Evolutionary conservation across 192 early-diverging fungal species (phyloP).

Genomic region (Bifiguratus adelaidae): DNA sequence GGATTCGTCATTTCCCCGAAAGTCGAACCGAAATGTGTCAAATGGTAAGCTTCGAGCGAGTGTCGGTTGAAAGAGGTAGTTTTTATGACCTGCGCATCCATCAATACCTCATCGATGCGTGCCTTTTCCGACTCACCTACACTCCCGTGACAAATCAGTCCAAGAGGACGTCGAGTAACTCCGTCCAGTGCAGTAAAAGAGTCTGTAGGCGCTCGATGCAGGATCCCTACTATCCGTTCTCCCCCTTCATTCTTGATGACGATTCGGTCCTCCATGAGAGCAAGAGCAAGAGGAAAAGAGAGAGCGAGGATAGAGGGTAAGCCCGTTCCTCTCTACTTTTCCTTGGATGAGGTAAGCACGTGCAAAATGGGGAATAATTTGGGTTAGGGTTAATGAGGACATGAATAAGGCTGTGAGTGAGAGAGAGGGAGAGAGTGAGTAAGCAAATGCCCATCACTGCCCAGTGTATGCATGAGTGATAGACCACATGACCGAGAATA

Average conservation of each 20-base stretch:
- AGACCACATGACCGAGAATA: too few relatives aligned
- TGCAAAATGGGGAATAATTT: too few relatives aligned
- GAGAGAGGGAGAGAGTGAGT: too few relatives aligned
- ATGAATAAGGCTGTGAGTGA: too few relatives aligned
- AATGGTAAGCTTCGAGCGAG: constrained; percentile 20
- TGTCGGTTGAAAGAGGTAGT: constrained; percentile 16
- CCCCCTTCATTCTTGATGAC: not conserved
- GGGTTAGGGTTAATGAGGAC: too few relatives aligned
- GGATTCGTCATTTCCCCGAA: constrained; percentile 23
- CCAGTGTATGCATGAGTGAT: too few relatives aligned
- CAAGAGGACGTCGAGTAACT: not conserved
- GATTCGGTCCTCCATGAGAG: not conserved
- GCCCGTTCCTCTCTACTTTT: too few relatives aligned
- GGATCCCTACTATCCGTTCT: not conserved
- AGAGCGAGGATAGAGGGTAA: too few relatives aligned
- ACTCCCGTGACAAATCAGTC: not conserved
- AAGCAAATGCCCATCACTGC: too few relatives aligned
- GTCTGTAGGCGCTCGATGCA: not conserved
- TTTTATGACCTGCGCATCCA: constrained; percentile 17
- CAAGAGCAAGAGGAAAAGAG: too few relatives aligned
- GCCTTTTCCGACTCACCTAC: not conserved
- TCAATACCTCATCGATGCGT: not conserved
- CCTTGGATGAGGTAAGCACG: too few relatives aligned
- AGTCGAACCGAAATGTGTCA: constrained; percentile 22
- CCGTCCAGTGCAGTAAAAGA: not conserved